phyloP scores from a whole-genome alignment of 169 alveolate genomes.

The Cryptosporidium muris region DNA sequence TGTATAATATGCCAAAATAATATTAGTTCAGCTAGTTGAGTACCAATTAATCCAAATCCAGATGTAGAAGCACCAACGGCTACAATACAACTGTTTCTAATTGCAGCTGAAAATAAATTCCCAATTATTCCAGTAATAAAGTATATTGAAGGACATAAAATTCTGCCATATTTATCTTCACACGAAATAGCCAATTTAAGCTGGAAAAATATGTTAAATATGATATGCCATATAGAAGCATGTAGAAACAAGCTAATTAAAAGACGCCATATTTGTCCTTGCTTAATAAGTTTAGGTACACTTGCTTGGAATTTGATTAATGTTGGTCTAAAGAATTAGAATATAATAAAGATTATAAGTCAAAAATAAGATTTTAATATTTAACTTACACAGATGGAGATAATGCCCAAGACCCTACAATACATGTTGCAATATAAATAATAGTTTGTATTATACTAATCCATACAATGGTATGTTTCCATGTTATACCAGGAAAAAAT shows the following conservation, averaged over 20 bases:
- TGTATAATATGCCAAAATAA: slow-evolving; percentile 82
- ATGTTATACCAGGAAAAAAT: slow-evolving; percentile 64
- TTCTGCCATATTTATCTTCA: slow-evolving; percentile 81
- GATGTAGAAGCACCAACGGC: slow-evolving; percentile 87
- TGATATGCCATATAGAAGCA: slow-evolving; percentile 82
- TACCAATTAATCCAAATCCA: slow-evolving; percentile 84
- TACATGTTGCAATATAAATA: slow-evolving; percentile 44
- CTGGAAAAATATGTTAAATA: slow-evolving; percentile 84
- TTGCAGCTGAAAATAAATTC: slow-evolving; percentile 79
- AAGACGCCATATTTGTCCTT: slow-evolving; percentile 85
- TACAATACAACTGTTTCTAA: slow-evolving; percentile 77
- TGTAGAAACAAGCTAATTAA: slow-evolving; percentile 82
- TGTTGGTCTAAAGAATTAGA: slow-evolving; percentile 69
- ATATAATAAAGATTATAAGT: neutral
- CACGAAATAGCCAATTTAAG: slow-evolving; percentile 81
- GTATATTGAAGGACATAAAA: slow-evolving; percentile 73
- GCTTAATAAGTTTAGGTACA: slow-evolving; percentile 77
- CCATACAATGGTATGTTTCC: slow-evolving; percentile 64
- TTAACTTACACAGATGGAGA: slow-evolving; percentile 71
- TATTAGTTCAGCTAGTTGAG: slow-evolving; percentile 81
- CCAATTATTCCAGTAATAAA: slow-evolving; percentile 81
- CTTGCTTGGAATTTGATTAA: slow-evolving; percentile 79
- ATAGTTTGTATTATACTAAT: slow-evolving; percentile 53
- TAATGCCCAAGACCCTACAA: slow-evolving; percentile 53
- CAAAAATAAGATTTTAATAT: neutral